phyloP scores from a whole-genome alignment of 176 grass and related monocot species.

The Eragrostis curvula region DNA sequence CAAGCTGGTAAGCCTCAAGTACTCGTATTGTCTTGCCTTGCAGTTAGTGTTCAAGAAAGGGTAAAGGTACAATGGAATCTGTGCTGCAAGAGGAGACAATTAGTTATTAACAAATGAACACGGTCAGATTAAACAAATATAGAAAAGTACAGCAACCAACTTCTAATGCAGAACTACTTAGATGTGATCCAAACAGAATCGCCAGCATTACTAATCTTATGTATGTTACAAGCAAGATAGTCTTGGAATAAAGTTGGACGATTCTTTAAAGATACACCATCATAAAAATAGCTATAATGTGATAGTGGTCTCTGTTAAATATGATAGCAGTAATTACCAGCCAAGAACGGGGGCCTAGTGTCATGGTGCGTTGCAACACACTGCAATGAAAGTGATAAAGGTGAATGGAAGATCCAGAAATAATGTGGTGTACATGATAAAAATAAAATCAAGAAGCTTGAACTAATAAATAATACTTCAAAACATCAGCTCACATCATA shows the following conservation, averaged over 20 bases:
- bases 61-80: constrained; percentile 85
- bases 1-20: constrained; percentile 88
- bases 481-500: background rate
- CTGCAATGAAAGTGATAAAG: constrained; percentile 52
- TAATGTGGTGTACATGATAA: background rate
- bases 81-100: constrained; percentile 57
- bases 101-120: constrained; percentile 16
- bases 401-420: constrained; percentile 17
- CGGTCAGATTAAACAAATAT: background rate
- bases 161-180: constrained; percentile 1
- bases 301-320: background rate
- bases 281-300: constrained; percentile 15
- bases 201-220: background rate
- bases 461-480: constrained; percentile 10
- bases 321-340: constrained; percentile 50
- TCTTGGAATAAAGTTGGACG: background rate
- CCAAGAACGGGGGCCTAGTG: constrained; percentile 80
- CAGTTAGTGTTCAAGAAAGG: constrained; percentile 86
- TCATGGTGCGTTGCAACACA: constrained; percentile 90
- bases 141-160: background rate
- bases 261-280: constrained; percentile 1
- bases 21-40: constrained; percentile 88
- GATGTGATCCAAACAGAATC: background rate
- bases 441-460: background rate
- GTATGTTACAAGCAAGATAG: background rate